phyloP scores from a whole-genome alignment of 1,284 basidiomycete species.

The Leccinum fallax region DNA sequence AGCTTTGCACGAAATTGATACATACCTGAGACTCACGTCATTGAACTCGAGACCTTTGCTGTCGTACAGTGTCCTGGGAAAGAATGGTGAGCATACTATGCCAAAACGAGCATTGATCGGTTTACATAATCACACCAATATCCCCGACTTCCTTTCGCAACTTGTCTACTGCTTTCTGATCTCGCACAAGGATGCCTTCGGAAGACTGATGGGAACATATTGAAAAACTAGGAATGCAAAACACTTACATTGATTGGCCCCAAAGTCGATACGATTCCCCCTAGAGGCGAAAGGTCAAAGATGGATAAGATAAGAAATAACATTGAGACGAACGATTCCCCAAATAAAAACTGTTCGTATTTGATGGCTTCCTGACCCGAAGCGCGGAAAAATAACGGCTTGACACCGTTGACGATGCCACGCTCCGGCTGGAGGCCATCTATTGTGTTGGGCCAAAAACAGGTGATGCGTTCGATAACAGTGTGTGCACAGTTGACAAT shows the following conservation, averaged over 20 bases:
- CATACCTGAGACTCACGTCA: constrained; percentile 46
- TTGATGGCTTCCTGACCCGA: constrained; percentile 54
- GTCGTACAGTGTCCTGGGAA: constrained; percentile 65
- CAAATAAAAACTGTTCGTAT: constrained; percentile 62
- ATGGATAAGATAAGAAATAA: background rate
- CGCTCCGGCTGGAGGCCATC: constrained; percentile 60
- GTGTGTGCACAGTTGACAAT: constrained; percentile 69
- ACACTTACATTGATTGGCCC: constrained; percentile 63
- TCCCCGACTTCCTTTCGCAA: constrained; percentile 58
- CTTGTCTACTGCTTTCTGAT: constrained; percentile 51
- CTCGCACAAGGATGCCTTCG: constrained; percentile 68
- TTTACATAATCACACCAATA: constrained; percentile 64
- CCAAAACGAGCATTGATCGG: background rate
- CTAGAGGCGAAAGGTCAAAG: constrained; percentile 31
- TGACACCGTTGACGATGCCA: constrained; percentile 59
- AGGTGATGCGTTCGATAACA: constrained; percentile 59
- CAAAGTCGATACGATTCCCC: constrained; percentile 59
- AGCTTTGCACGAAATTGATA: background rate
- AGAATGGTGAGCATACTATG: background rate
- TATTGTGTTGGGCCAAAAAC: constrained; percentile 68
- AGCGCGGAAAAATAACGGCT: constrained; percentile 61
- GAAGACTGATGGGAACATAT: background rate
- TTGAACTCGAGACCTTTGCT: constrained; percentile 77
- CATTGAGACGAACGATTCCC: constrained; percentile 40
- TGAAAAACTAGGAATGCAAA: background rate